Evolutionary conservation across 2,329 filamentous ascomycete species (phyloP).

Genomic region (Diaporthe ampelina): DNA sequence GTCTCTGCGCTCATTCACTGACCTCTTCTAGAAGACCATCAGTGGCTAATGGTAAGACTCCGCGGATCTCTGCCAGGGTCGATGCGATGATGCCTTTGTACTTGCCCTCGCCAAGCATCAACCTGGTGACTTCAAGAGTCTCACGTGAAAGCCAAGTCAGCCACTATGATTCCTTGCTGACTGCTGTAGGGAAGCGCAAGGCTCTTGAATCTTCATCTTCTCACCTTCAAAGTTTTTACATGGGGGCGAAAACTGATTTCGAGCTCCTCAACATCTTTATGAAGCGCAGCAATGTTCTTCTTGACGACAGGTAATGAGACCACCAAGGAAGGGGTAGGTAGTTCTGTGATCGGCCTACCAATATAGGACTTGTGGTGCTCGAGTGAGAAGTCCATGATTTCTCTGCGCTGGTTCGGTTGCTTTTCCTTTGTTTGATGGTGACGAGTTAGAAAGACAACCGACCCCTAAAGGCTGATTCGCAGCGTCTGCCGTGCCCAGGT

Average conservation of each 20-base stretch:
- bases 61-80: neutral
- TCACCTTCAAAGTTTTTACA: neutral
- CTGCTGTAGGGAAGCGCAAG: neutral
- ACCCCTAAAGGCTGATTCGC: too few relatives aligned
- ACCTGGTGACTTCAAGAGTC: neutral
- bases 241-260: neutral
- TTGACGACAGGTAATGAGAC: neutral
- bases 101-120: neutral
- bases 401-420: neutral
- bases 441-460: too few relatives aligned
- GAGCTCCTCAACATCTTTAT: neutral
- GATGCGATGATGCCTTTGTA: neutral
- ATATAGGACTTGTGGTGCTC: neutral
- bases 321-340: neutral
- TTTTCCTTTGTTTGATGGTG: too few relatives aligned
- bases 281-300: neutral
- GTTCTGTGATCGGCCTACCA: neutral
- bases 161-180: neutral
- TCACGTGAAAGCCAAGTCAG: neutral
- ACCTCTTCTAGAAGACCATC: neutral
- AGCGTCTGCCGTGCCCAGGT: too few relatives aligned
- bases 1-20: neutral
- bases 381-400: neutral
- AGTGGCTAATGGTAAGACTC: neutral
- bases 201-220: rapidly evolving